phyloP scores from a whole-genome alignment of 2,329 filamentous ascomycete species.

The Pseudogymnoascus sp. region DNA sequence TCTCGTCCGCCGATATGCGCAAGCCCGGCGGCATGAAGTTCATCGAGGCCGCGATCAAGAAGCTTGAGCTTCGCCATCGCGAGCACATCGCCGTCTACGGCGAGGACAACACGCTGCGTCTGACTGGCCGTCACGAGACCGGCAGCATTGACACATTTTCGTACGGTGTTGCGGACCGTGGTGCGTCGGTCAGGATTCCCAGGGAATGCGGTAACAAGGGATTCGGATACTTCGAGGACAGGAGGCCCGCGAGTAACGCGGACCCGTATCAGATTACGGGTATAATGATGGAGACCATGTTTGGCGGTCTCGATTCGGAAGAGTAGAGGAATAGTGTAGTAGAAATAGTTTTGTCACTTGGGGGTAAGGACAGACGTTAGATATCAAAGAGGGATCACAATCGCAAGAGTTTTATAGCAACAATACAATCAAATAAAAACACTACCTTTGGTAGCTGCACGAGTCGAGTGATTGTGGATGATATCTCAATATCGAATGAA shows the following conservation, averaged over 20 bases:
- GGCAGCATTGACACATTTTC: slow-evolving; percentile 88
- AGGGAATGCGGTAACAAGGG: slow-evolving; percentile 76
- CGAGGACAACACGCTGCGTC: slow-evolving; percentile 88
- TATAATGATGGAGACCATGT: slow-evolving; percentile 29
- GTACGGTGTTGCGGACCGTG: slow-evolving; percentile 93
- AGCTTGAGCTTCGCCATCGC: slow-evolving; percentile 66
- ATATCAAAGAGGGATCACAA: slow-evolving; percentile 1
- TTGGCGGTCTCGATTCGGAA: slow-evolving; percentile 7
- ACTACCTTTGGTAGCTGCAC: not conserved
- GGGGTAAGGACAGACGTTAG: slow-evolving; percentile 5
- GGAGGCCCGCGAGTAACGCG: slow-evolving; percentile 74
- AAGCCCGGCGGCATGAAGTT: slow-evolving; percentile 88
- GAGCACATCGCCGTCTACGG: slow-evolving; percentile 92
- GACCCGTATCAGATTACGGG: slow-evolving; percentile 66
- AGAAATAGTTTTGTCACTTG: slow-evolving; percentile 5
- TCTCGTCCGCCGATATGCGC: slow-evolving; percentile 84
- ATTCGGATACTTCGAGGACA: slow-evolving; percentile 90
- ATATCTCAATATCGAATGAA: not conserved
- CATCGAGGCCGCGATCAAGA: slow-evolving; percentile 82
- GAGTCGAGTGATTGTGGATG: not conserved
- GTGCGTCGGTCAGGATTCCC: slow-evolving; percentile 86
- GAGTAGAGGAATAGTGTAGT: slow-evolving; percentile 1
- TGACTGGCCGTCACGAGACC: slow-evolving; percentile 92
- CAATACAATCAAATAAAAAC: slow-evolving; percentile 7
- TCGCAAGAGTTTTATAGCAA: slow-evolving; percentile 5